phyloP scores from a whole-genome alignment of 164 flowering plant genomes.

The grape (Vitis vinifera) region DNA sequence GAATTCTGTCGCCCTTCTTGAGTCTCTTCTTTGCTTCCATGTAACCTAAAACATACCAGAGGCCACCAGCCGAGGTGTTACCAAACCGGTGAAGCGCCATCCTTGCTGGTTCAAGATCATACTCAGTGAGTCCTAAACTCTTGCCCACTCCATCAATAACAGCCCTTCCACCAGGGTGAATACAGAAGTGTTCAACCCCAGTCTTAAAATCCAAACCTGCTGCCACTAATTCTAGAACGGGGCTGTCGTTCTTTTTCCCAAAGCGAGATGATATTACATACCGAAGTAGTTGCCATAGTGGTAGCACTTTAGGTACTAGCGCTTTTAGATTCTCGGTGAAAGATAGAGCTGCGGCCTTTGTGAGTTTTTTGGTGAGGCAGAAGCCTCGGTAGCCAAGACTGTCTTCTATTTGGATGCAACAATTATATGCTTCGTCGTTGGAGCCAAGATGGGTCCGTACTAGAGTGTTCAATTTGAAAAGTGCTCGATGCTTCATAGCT shows the following conservation, averaged over 20 bases:
- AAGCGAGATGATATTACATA: conserved; percentile 17
- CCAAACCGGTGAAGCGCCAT: conserved; percentile 74
- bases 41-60: conserved; percentile 75
- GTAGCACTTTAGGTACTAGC: conserved; percentile 49
- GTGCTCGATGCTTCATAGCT: conserved; percentile 30
- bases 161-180: conserved; percentile 57
- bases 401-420: conserved; percentile 54
- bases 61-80: conserved; percentile 64
- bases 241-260: neutral
- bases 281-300: conserved; percentile 40
- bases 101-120: conserved; percentile 65
- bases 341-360: conserved; percentile 53
- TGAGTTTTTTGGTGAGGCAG: conserved; percentile 44
- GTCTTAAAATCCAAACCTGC: conserved; percentile 42
- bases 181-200: conserved; percentile 58
- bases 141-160: conserved; percentile 53
- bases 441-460: conserved; percentile 55
- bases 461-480: conserved; percentile 39
- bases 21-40: conserved; percentile 60
- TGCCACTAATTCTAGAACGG: neutral
- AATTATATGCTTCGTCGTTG: conserved; percentile 51
- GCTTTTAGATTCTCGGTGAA: conserved; percentile 39
- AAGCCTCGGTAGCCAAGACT: conserved; percentile 38
- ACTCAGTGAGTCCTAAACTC: conserved; percentile 39
- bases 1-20: neutral